Evolutionary conservation across 1,284 basidiomycete species (phyloP), one percentile per base, ranked within the genome.

Genomic region (Neonothopanus nambi): DNA sequence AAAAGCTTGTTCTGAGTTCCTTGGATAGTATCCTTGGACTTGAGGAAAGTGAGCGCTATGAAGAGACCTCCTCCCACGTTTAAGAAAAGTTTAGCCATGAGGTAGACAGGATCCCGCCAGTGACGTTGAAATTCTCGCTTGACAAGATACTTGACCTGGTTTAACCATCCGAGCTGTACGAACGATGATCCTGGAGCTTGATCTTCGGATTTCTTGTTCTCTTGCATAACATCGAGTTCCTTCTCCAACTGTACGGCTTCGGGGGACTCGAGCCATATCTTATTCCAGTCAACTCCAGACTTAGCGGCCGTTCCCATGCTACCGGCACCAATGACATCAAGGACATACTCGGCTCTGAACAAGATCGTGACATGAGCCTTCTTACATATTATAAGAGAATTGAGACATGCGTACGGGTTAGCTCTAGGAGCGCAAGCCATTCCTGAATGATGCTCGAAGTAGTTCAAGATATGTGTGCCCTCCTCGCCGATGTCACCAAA

Each of bases 1-100:
- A 91, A 91, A 42, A 91, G 78, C 67, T 89, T 85, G 68, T 89
- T 86, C 68, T 91, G 89, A 1, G 80, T 82, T 33, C 83, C 87
- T 59, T 85, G 82, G 45, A 82, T 76, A 0, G 78, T 76, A 52
- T 79, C 72, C 56, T 80, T 79, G 1, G 84, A 71, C 56, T 82
- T 77, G 76, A 79, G 91, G 75, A 90, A 85, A 0, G 82, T 81
- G 59, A 85, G 84, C 13, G 83, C 85, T 50, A 86, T 82, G 61
- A 87, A 81, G 0, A 86, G 70, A 1, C 78, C 80, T 4, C 68
- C 68, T n/a, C 75, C 63, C 41, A 77, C 71, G 60, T 81, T 81
- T 43, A 83, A 65, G 8, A 67, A 71, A 24, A 89, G 63, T 69
- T 91, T 90, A 23, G 85, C 79, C 67, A 85, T 75, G 37, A 91